These are phyloP conservation scores for Oxytropis ochrocephala DNA, from an alignment of 306 rosid species.

Conservation along the genomic window DNA sequence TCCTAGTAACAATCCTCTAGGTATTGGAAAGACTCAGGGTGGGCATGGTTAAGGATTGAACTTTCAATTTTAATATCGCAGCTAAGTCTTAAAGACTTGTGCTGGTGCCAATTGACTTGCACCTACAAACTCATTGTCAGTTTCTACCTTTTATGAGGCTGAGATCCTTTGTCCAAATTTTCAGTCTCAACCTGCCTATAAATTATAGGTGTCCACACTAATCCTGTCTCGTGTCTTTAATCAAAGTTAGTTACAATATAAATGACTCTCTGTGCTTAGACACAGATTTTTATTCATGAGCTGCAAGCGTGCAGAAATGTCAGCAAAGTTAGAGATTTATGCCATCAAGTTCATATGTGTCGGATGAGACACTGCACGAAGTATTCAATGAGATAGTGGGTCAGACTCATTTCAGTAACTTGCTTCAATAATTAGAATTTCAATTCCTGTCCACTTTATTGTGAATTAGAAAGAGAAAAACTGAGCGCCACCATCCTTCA, in stretches of 20 bases:
- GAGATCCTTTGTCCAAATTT: constrained; percentile 8
- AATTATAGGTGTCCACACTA: background rate
- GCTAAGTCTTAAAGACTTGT: background rate
- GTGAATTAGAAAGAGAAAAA: background rate
- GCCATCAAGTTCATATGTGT: constrained; percentile 3
- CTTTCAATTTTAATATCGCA: background rate
- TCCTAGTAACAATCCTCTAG: background rate
- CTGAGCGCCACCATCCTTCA: background rate
- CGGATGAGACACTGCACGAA: background rate
- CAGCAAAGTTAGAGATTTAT: background rate
- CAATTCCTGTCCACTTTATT: background rate
- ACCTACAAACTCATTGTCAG: background rate
- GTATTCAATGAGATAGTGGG: background rate
- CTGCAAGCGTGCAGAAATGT: background rate
- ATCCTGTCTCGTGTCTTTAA: background rate
- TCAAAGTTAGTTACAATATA: background rate
- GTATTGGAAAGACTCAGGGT: background rate
- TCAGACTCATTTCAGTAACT: background rate
- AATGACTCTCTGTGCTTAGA: background rate
- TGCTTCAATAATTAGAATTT: background rate
- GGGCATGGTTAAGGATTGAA: background rate
- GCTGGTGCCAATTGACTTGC: background rate
- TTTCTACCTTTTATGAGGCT: constrained; percentile 5
- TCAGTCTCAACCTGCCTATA: constrained; percentile 4
- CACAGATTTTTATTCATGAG: background rate